Evolutionary conservation across 805 yeast species (phyloP).

Genomic region (Komagataella pseudopastoris): DNA sequence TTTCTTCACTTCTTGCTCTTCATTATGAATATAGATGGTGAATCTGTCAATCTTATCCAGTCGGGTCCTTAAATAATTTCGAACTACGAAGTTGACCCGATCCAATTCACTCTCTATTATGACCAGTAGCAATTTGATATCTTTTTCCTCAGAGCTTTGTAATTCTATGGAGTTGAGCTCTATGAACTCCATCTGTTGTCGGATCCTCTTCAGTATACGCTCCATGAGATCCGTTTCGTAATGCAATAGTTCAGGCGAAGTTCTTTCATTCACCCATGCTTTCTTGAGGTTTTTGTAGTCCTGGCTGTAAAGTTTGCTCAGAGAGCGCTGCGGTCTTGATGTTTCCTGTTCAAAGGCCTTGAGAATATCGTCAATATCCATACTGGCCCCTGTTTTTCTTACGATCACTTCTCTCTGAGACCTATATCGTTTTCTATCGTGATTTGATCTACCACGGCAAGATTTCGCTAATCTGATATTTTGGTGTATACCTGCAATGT

Average conservation of each 20-base stretch:
- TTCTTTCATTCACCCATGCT: conserved; percentile 76
- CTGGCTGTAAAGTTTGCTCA: conserved; percentile 12
- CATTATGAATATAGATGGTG: conserved; percentile 42
- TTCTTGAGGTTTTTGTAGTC: conserved; percentile 34
- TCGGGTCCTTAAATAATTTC: conserved; percentile 72
- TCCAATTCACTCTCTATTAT: conserved; percentile 89
- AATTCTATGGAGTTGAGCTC: conserved; percentile 70
- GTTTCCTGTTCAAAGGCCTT: conserved; percentile 41
- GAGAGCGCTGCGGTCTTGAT: conserved; percentile 12
- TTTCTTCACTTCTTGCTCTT: conserved; percentile 21
- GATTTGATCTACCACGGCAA: not conserved
- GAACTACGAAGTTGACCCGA: conserved; percentile 65
- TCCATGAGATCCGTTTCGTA: conserved; percentile 52
- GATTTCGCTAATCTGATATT: not conserved
- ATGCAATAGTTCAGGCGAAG: conserved; percentile 76
- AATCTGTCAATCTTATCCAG: conserved; percentile 61
- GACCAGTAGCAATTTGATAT: conserved; percentile 66
- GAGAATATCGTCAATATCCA: conserved; percentile 60
- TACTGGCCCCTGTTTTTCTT: conserved; percentile 5
- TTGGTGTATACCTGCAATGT: not conserved
- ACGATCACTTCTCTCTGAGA: not conserved
- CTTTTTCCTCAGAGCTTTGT: conserved; percentile 40
- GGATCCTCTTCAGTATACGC: conserved; percentile 42
- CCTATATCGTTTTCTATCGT: not conserved
- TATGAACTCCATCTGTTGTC: conserved; percentile 60